phyloP scores from a whole-genome alignment of 2,329 filamentous ascomycete genomes.

The Aulographum hederae region DNA sequence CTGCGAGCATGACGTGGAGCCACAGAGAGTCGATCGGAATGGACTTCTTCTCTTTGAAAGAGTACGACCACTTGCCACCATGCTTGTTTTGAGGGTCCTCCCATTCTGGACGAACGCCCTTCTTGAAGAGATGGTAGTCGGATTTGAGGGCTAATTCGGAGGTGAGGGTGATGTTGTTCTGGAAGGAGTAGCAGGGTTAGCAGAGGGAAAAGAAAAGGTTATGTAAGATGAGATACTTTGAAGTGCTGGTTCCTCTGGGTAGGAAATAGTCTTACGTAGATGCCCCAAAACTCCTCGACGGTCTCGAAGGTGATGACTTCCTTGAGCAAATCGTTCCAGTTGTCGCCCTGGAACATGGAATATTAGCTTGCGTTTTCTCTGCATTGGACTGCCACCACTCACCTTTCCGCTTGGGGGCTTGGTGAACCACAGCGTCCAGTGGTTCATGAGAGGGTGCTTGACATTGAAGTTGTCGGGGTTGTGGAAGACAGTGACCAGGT shows the following conservation, averaged over 20 bases:
- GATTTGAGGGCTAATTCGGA: slow-evolving; percentile 94
- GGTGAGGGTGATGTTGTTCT: slow-evolving; percentile 98
- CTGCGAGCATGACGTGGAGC: slow-evolving; percentile 91
- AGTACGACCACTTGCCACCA: slow-evolving; percentile 96
- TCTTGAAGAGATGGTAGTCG: slow-evolving; percentile 99
- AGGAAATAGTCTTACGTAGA: slow-evolving; percentile 58
- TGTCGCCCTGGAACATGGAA: slow-evolving; percentile 50
- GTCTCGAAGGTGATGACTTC: slow-evolving; percentile 98
- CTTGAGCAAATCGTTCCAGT: slow-evolving; percentile 97
- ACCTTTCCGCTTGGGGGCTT: slow-evolving; percentile 95
- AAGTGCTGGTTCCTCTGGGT: no score
- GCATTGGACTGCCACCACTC: slow-evolving; percentile 10
- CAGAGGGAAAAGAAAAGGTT: slow-evolving; percentile 1
- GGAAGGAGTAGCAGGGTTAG: slow-evolving; percentile 5
- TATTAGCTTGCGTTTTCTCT: background rate
- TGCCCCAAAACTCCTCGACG: slow-evolving; percentile 98
- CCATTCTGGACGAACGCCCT: slow-evolving; percentile 92
- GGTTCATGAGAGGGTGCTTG: slow-evolving; percentile 93
- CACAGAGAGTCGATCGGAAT: slow-evolving; percentile 89
- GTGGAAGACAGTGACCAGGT: slow-evolving; percentile 87
- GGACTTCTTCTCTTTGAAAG: slow-evolving; percentile 87
- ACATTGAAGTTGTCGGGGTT: slow-evolving; percentile 99
- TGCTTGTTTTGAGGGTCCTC: slow-evolving; percentile 98
- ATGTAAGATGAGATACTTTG: no score
- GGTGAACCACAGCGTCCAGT: slow-evolving; percentile 99